phyloP scores from a whole-genome alignment of 2,329 filamentous ascomycete genomes.

The Neopestalotiopsis sp. region DNA sequence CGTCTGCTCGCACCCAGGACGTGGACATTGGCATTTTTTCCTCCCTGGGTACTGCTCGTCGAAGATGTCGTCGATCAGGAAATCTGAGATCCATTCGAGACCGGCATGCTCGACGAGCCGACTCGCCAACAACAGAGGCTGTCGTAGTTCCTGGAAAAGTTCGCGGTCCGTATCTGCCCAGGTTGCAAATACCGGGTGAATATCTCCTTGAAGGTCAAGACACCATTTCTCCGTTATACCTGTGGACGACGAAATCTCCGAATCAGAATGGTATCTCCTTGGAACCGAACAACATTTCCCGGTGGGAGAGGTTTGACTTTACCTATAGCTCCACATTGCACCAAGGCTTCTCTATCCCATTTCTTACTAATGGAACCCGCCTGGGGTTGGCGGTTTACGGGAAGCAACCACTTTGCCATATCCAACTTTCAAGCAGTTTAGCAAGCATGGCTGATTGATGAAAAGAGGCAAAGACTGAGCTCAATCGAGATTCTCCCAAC shows the following conservation, averaged over 20 bases:
- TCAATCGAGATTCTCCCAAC: neutral
- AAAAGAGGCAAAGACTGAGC: neutral
- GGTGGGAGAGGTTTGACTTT: constrained; percentile 14
- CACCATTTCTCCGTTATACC: constrained; percentile 28
- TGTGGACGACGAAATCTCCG: constrained; percentile 16
- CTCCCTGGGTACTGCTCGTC: constrained; percentile 33
- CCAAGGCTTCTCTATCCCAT: constrained; percentile 36
- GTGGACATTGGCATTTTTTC: constrained; percentile 11
- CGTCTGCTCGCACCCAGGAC: constrained; percentile 6
- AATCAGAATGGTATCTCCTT: neutral
- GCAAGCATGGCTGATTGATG: neutral
- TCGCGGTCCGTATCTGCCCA: constrained; percentile 31
- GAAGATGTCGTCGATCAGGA: constrained; percentile 39
- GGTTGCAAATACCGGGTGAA: constrained; percentile 37
- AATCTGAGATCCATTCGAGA: constrained; percentile 40
- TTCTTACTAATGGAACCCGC: constrained; percentile 32
- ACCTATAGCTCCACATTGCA: constrained; percentile 37
- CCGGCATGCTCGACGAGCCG: constrained; percentile 35
- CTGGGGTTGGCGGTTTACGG: constrained; percentile 24
- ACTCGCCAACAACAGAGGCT: constrained; percentile 38
- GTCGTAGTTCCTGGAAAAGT: constrained; percentile 32
- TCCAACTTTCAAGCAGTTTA: neutral
- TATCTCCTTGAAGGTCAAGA: constrained; percentile 32
- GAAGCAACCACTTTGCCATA: constrained; percentile 9
- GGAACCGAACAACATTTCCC: neutral